phyloP scores from a whole-genome alignment of 2,329 filamentous ascomycete species.

The Aureobasidium pullulans region DNA sequence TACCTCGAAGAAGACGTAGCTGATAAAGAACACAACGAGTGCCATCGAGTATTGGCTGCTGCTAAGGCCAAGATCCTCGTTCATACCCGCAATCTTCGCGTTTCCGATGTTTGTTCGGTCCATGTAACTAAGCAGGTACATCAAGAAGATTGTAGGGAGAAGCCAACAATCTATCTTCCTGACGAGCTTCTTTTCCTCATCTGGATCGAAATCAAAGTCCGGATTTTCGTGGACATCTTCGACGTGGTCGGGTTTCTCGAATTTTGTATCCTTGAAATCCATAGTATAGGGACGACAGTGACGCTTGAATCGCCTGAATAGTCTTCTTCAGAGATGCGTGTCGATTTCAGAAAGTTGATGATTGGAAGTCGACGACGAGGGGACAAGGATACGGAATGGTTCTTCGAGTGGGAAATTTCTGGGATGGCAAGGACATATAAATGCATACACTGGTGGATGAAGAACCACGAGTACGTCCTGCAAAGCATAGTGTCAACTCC shows the following conservation, averaged over 20 bases:
- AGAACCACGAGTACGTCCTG: not conserved
- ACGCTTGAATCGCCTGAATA: too few relatives aligned
- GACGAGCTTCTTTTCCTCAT: slow-evolving; percentile 34
- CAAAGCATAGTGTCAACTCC: not conserved
- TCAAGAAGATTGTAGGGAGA: slow-evolving; percentile 42
- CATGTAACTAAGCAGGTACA: slow-evolving; percentile 34
- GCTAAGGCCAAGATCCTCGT: slow-evolving; percentile 37
- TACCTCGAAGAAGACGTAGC: slow-evolving; percentile 46
- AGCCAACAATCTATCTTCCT: slow-evolving; percentile 40
- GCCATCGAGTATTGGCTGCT: slow-evolving; percentile 43
- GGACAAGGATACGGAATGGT: too few relatives aligned
- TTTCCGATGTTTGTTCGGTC: slow-evolving; percentile 40
- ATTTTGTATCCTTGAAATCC: not conserved
- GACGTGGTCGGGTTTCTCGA: not conserved
- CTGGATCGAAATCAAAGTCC: not conserved
- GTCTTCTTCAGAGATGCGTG: too few relatives aligned
- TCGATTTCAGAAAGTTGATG: too few relatives aligned
- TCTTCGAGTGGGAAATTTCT: too few relatives aligned
- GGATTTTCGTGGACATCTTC: not conserved
- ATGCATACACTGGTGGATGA: too few relatives aligned
- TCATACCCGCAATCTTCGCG: slow-evolving; percentile 45
- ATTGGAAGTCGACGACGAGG: too few relatives aligned
- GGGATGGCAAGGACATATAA: too few relatives aligned
- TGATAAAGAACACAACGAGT: slow-evolving; percentile 48
- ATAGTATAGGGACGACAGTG: not conserved